phyloP scores from a whole-genome alignment of 495 filamentous ascomycete species.

The Aspergillus sclerotiicarbonarius region DNA sequence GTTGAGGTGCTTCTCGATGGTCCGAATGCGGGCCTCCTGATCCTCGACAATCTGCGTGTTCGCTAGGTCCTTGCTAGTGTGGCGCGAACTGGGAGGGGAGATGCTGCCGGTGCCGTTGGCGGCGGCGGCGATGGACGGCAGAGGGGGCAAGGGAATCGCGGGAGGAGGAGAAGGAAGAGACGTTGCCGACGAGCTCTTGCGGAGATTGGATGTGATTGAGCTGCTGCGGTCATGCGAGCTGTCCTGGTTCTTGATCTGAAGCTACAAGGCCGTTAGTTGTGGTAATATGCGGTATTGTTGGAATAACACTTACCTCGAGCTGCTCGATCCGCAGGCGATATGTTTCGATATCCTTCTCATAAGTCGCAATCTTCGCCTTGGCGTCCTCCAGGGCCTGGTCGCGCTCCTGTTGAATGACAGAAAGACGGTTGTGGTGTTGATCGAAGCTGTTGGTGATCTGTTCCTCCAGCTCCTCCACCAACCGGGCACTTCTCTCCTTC shows the following conservation, averaged over 20 bases:
- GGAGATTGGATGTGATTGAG: constrained; percentile 73
- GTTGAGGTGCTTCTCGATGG: constrained; percentile 94
- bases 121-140: constrained; percentile 42
- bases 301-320: constrained; percentile 40
- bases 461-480: constrained; percentile 95
- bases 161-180: constrained; percentile 93
- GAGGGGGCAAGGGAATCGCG: constrained; percentile 81
- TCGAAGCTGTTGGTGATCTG: constrained; percentile 95
- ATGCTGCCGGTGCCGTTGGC: constrained; percentile 38
- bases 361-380: constrained; percentile 40
- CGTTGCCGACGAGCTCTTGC: constrained; percentile 78
- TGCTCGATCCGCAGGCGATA: constrained; percentile 52
- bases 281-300: background rate
- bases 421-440: constrained; percentile 83
- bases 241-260: constrained; percentile 47
- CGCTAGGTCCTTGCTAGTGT: constrained; percentile 78
- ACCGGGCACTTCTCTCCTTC: constrained; percentile 79
- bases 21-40: constrained; percentile 88
- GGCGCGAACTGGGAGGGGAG: constrained; percentile 56
- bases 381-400: constrained; percentile 49
- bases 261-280: constrained; percentile 26
- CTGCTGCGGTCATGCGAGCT: constrained; percentile 64
- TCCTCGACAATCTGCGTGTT: constrained; percentile 70
- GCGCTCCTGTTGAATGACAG: constrained; percentile 60
- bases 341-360: constrained; percentile 53